Evolutionary conservation across 805 yeast genomes (phyloP).

Genomic region (Naumovozyma castellii): DNA sequence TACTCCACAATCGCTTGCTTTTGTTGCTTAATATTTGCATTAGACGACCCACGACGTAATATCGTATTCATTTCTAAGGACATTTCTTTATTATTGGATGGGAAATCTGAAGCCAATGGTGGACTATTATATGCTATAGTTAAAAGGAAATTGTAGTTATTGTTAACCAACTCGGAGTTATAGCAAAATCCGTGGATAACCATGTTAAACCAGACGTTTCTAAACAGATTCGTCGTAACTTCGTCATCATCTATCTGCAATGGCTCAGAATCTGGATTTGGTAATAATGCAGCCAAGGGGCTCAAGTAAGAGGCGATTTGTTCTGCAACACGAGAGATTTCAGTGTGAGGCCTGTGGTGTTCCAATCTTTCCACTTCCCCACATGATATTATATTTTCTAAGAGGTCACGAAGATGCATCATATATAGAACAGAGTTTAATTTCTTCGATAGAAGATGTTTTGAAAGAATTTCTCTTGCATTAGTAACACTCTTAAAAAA

Average conservation of each 20-base stretch:
- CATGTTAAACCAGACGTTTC: conserved; percentile 91
- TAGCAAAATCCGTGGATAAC: conserved; percentile 82
- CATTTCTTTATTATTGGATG: conserved; percentile 79
- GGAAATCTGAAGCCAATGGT: conserved; percentile 71
- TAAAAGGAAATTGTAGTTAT: conserved; percentile 41
- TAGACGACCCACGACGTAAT: conserved; percentile 79
- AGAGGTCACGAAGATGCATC: conserved; percentile 53
- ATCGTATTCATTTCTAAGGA: conserved; percentile 88
- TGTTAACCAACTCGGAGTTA: conserved; percentile 43
- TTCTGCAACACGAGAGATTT: conserved; percentile 59
- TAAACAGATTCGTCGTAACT: conserved; percentile 48
- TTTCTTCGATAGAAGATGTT: conserved; percentile 23
- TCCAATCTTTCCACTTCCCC: conserved; percentile 73
- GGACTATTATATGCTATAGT: conserved; percentile 82
- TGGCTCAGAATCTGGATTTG: conserved; percentile 42
- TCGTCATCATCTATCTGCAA: conserved; percentile 33
- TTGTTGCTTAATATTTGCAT: conserved; percentile 68
- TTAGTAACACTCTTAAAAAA: conserved; percentile 35
- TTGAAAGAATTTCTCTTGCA: conserved; percentile 42
- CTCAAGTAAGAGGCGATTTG: conserved; percentile 54
- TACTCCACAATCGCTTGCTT: conserved; percentile 41
- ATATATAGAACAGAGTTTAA: conserved; percentile 36
- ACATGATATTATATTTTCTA: conserved; percentile 56
- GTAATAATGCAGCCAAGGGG: conserved; percentile 71
- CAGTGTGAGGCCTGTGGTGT: conserved; percentile 71